A percentile compares a stretch with the other conserved stretches of the same genome.
Conservation (phyloP, 2,329 filamentous ascomycete genomes). For the Colletotrichum kahawae region DNA sequence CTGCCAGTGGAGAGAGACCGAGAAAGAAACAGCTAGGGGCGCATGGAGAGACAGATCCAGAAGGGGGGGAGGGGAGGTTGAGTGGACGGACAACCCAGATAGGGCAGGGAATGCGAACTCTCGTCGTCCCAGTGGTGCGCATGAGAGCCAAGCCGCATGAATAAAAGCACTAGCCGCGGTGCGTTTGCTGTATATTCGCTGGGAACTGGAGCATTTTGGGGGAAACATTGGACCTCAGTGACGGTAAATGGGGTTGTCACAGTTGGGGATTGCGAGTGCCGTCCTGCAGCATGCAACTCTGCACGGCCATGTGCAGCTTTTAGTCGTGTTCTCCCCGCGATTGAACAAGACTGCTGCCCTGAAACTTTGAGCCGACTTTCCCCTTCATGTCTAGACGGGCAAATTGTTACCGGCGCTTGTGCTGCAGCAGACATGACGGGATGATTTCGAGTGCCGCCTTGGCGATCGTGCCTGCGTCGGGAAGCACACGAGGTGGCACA, state of each 20-base stretch:
- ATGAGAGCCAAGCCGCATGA: neutral
- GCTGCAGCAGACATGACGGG: neutral
- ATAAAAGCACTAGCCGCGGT: neutral
- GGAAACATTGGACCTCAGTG: neutral
- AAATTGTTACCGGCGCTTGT: neutral
- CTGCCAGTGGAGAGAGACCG: neutral
- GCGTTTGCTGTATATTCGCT: neutral
- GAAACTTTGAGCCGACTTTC: neutral
- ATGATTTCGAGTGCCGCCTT: neutral
- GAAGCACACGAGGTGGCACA: neutral
- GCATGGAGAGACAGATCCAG: neutral
- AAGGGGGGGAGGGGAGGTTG: neutral
- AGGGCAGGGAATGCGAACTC: neutral
- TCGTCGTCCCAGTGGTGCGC: neutral
- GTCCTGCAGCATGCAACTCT: slow-evolving; percentile 2
- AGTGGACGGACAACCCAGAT: neutral
- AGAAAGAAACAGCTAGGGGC: neutral
- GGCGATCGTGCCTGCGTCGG: neutral
- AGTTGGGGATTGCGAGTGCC: neutral
- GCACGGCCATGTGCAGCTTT: neutral
- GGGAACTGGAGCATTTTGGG: neutral
- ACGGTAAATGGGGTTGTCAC: neutral
- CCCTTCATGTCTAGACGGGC: neutral
- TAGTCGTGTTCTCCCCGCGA: neutral
- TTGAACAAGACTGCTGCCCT: neutral